These are phyloP conservation scores for Salvia miltiorrhiza DNA, from an alignment of 257 asterid genomes.

Conservation along the genomic window DNA sequence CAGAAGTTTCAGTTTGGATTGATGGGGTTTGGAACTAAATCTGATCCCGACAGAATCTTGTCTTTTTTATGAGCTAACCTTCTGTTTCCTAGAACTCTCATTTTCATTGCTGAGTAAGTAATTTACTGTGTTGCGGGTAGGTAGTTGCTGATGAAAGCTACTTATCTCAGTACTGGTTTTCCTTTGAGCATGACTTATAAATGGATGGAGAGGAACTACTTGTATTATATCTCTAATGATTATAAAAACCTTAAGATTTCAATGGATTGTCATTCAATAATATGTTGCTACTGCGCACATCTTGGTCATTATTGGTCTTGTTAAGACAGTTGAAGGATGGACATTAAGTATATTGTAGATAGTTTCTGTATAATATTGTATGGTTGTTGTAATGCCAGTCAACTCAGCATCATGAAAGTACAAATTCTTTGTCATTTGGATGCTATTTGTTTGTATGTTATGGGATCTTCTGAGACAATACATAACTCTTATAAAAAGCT, in stretches of 20 bases:
- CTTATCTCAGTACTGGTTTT: neutral
- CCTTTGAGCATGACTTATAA: neutral
- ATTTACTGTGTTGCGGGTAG: neutral
- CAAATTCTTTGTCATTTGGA: neutral
- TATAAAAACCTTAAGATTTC: slow-evolving; percentile 4
- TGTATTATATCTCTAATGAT: slow-evolving; percentile 9
- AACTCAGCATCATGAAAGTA: neutral
- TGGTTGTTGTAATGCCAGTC: neutral
- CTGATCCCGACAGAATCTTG: neutral
- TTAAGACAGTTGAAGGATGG: slow-evolving; percentile 2
- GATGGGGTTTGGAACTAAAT: neutral
- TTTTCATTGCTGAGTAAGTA: slow-evolving; percentile 1
- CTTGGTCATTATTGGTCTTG: slow-evolving; percentile 15
- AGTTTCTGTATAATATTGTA: slow-evolving; percentile 4
- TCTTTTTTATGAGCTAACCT: neutral
- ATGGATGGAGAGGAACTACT: neutral
- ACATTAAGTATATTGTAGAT: neutral
- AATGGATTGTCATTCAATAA: slow-evolving; percentile 6
- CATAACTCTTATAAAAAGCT: slow-evolving; percentile 12
- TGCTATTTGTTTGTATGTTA: neutral
- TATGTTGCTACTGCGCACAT: slow-evolving; percentile 1
- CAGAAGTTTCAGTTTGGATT: neutral
- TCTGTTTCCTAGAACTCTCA: neutral
- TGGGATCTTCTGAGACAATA: slow-evolving; percentile 15
- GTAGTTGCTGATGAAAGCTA: slow-evolving; percentile 11